A percentile compares a stretch with the other conserved stretches of the same genome.
phyloP scores from a whole-genome alignment of 495 filamentous ascomycete species.

The Aspergillus baeticus region DNA sequence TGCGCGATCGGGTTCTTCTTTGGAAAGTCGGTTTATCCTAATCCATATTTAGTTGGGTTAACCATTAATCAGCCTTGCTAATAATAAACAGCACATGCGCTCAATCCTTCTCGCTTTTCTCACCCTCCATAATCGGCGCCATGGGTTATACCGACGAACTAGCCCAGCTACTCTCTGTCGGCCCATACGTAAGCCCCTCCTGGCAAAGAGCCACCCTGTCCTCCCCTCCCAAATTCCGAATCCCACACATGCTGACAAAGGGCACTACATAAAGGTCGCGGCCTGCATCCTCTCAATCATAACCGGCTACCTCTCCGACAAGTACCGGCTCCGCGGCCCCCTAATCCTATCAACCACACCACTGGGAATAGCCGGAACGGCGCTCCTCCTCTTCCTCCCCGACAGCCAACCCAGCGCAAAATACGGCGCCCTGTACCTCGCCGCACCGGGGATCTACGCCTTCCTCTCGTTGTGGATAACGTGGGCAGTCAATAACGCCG shows the following conservation, averaged over 20 bases:
- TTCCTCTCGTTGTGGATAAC: slow-evolving; percentile 5
- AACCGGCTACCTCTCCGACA: slow-evolving; percentile 10
- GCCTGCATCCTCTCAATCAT: slow-evolving; percentile 8
- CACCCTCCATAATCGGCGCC: slow-evolving; percentile 8
- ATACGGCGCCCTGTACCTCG: slow-evolving; percentile 11
- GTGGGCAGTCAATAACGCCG: slow-evolving; percentile 12
- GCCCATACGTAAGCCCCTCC: slow-evolving; percentile 3
- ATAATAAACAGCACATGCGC: slow-evolving; percentile 9
- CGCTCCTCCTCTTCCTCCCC: slow-evolving; percentile 8
- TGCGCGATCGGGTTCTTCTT: slow-evolving; percentile 14
- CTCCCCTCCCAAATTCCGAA: too few relatives aligned
- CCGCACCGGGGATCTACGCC: slow-evolving; percentile 7
- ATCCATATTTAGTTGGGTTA: background rate
- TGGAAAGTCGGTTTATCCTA: slow-evolving; percentile 1
- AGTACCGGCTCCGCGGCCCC: slow-evolving; percentile 4
- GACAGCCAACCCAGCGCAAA: slow-evolving; percentile 4
- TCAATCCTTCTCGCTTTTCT: slow-evolving; percentile 15
- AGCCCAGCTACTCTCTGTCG: slow-evolving; percentile 11
- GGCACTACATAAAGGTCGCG: too few relatives aligned
- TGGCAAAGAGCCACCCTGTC: too few relatives aligned
- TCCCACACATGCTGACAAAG: too few relatives aligned
- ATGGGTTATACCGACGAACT: slow-evolving; percentile 15
- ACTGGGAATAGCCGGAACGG: background rate
- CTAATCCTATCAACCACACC: slow-evolving; percentile 1
- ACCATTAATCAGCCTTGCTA: too few relatives aligned